A percentile compares a stretch with the other conserved stretches of the same genome.
These are phyloP conservation scores for Pyrrhoderma noxium DNA, from an alignment of 1,284 basidiomycete species.

Conservation along the genomic window DNA sequence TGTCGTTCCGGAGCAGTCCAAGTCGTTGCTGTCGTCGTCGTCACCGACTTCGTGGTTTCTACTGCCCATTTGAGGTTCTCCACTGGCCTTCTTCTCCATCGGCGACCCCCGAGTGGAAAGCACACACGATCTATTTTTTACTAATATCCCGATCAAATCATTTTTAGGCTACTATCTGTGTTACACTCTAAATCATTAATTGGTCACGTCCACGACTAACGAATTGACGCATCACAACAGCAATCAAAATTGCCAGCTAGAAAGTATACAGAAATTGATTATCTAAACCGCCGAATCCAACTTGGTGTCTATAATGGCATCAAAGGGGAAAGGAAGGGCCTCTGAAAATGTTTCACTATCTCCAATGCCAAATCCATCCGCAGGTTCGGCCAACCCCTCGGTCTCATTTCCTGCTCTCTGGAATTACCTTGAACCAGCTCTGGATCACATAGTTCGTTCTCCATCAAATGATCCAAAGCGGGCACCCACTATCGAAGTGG, in stretches of 20 bases:
- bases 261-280: no score
- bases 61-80: no score
- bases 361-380: conserved; percentile 45
- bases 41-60: neutral
- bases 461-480: conserved; percentile 51
- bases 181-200: no score
- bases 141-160: no score
- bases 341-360: neutral
- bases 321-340: conserved; percentile 11
- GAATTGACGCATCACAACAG: no score
- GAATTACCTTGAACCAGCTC: conserved; percentile 64
- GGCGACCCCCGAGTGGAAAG: no score
- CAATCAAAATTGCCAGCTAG: no score
- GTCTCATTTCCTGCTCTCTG: conserved; percentile 62
- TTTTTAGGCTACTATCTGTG: no score
- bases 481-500: conserved; percentile 61
- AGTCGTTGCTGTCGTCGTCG: neutral
- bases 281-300: neutral
- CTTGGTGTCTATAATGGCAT: neutral
- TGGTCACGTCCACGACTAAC: no score
- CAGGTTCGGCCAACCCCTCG: conserved; percentile 64
- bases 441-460: conserved; percentile 66
- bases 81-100: no score
- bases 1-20: neutral
- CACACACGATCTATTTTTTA: no score